phyloP scores from a whole-genome alignment of 139 green algal genomes.

The Spirogloea muscicola region DNA sequence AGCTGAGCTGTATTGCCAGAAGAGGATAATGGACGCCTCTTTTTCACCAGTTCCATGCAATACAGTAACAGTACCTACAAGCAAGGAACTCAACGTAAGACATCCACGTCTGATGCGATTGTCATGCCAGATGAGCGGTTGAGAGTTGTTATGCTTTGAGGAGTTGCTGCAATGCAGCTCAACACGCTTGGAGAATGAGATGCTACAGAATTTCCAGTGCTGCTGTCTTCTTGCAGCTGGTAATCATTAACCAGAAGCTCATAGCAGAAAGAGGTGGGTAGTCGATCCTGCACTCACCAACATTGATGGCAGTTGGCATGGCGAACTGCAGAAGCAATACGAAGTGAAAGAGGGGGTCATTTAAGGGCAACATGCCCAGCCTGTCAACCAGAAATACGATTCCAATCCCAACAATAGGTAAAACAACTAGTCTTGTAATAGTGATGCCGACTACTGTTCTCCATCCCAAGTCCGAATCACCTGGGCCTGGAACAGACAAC shows the following conservation, averaged over 20 bases:
- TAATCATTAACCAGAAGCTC: too few relatives aligned
- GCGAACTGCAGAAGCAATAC: conserved; percentile 34
- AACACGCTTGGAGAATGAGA: too few relatives aligned
- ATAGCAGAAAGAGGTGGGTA: too few relatives aligned
- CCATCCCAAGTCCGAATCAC: background rate
- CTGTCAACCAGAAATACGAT: background rate
- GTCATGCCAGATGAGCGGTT: too few relatives aligned
- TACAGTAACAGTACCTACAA: conserved; percentile 1
- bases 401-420: conserved; percentile 26
- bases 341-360: conserved; percentile 24
- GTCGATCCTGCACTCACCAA: too few relatives aligned
- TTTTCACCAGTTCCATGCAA: conserved; percentile 2
- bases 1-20: conserved; percentile 1
- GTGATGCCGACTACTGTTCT: conserved; percentile 19
- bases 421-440: background rate
- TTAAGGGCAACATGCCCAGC: conserved; percentile 1
- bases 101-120: too few relatives aligned
- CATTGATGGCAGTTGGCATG: conserved; percentile 25
- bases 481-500: background rate
- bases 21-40: conserved; percentile 5
- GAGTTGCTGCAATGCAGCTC: too few relatives aligned
- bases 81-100: too few relatives aligned
- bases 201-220: too few relatives aligned
- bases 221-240: too few relatives aligned
- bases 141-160: too few relatives aligned